Evolutionary conservation across 2,329 filamentous ascomycete species (phyloP).

Genomic region (Diaporthe amygdali): DNA sequence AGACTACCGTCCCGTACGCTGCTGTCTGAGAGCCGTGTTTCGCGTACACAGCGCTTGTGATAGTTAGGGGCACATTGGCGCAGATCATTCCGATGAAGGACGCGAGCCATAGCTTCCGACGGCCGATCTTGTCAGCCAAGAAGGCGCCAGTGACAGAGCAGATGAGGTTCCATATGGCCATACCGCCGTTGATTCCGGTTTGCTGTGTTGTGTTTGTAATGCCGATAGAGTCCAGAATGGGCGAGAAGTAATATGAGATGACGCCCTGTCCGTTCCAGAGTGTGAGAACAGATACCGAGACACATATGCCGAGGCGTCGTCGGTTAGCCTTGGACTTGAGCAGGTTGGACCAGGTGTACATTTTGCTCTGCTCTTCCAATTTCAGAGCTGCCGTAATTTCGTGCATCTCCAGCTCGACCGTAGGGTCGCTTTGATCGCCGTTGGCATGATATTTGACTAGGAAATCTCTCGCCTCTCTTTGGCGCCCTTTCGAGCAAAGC

Average conservation of each 20-base stretch:
- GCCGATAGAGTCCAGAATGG: slow-evolving; percentile 9
- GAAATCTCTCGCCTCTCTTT: neutral
- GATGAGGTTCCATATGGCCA: slow-evolving; percentile 31
- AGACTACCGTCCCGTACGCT: slow-evolving; percentile 1
- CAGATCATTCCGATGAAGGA: neutral
- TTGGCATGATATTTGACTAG: slow-evolving; percentile 14
- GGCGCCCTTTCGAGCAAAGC: neutral
- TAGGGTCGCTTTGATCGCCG: neutral
- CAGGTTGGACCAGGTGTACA: neutral
- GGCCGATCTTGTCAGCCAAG: neutral
- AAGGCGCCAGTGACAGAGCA: neutral
- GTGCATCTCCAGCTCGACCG: neutral
- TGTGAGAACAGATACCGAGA: neutral
- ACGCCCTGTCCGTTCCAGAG: slow-evolving; percentile 15
- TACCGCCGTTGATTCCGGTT: slow-evolving; percentile 36
- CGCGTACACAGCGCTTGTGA: neutral
- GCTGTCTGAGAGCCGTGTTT: neutral
- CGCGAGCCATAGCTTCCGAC: neutral
- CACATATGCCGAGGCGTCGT: neutral
- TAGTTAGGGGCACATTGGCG: neutral
- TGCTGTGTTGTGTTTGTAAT: slow-evolving; percentile 21
- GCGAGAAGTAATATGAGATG: slow-evolving; percentile 13
- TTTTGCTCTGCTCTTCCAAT: neutral
- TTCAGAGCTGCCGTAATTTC: neutral
- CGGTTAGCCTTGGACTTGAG: slow-evolving; percentile 1